Conservation (phyloP, 108 stramenopile species). For the Parietichytrium sp. region DNA sequence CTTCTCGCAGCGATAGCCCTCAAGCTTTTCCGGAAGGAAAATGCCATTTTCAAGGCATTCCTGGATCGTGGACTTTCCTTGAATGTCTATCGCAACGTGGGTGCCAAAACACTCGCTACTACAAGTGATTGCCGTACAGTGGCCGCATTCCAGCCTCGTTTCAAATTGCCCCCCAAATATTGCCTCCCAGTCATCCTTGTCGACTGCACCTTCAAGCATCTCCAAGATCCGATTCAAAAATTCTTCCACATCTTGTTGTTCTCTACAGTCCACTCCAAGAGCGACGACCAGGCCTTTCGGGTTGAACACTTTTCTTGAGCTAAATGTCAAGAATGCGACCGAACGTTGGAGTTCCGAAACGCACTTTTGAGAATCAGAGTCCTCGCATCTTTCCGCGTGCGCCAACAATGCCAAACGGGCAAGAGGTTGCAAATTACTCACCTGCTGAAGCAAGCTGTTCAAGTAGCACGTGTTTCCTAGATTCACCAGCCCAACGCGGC, state of each 20-base stretch:
- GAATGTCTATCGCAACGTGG: constrained; percentile 24
- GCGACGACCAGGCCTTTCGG: neutral
- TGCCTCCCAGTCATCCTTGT: neutral
- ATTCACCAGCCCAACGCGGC: constrained; percentile 86
- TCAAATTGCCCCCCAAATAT: neutral
- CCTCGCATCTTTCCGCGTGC: too few relatives aligned
- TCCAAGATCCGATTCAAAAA: constrained; percentile 33
- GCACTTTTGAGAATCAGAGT: neutral
- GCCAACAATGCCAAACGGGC: neutral
- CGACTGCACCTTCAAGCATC: neutral
- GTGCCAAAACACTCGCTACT: neutral
- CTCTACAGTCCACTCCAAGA: neutral
- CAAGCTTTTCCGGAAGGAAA: neutral
- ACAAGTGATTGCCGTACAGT: neutral
- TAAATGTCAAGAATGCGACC: neutral
- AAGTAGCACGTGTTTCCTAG: constrained; percentile 97
- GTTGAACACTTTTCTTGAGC: neutral
- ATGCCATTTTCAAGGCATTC: neutral
- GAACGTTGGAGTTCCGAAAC: neutral
- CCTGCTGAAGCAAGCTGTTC: constrained; percentile 79
- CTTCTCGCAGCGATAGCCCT: neutral
- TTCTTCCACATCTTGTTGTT: constrained; percentile 30
- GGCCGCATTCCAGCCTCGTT: neutral
- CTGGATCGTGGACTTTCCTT: neutral
- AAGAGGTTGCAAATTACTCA: neutral